Conservation (phyloP, 257 asterid species). For the Agastache rugosa region DNA sequence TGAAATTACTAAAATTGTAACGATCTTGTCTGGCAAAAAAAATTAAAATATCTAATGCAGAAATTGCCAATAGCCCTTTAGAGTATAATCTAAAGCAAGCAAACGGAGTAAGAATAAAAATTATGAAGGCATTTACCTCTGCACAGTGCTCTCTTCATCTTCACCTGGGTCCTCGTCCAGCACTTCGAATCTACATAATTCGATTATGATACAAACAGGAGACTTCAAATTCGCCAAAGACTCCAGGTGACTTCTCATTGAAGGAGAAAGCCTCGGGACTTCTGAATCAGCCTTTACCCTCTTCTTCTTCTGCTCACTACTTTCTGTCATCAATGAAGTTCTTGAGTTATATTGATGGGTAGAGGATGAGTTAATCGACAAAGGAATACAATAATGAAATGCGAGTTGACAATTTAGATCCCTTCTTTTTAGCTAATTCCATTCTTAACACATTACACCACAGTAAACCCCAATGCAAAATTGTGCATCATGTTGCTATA, state of each 20-base stretch:
- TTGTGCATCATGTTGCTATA: conserved; percentile 5
- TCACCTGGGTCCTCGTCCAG: conserved; percentile 98
- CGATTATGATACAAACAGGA: conserved; percentile 19
- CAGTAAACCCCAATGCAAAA: not conserved
- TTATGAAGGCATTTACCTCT: conserved; percentile 52
- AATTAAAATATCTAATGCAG: not conserved
- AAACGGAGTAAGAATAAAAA: conserved; percentile 2
- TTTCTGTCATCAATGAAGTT: conserved; percentile 60
- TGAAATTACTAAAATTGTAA: not conserved
- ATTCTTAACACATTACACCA: not conserved
- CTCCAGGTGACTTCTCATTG: conserved; percentile 73
- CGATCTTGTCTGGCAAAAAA: not conserved
- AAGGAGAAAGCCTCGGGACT: conserved; percentile 62
- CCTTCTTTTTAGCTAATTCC: conserved; percentile 29
- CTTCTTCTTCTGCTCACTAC: conserved; percentile 86
- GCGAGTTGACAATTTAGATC: conserved; percentile 9
- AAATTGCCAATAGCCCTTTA: not conserved
- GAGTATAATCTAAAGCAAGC: conserved; percentile 11
- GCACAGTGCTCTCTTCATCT: conserved; percentile 94
- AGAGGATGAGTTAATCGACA: conserved; percentile 8
- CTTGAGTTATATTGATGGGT: conserved; percentile 34
- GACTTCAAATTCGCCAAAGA: conserved; percentile 79
- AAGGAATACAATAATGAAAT: conserved; percentile 5
- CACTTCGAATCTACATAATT: conserved; percentile 76
- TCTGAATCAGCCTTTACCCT: conserved; percentile 85